Percentiles rank a stretch among this genome's conserved stretches.
Evolutionary conservation across 768 basidiomycete genomes (phyloP).

Genomic region (Leucosporidium yakuticum): DNA sequence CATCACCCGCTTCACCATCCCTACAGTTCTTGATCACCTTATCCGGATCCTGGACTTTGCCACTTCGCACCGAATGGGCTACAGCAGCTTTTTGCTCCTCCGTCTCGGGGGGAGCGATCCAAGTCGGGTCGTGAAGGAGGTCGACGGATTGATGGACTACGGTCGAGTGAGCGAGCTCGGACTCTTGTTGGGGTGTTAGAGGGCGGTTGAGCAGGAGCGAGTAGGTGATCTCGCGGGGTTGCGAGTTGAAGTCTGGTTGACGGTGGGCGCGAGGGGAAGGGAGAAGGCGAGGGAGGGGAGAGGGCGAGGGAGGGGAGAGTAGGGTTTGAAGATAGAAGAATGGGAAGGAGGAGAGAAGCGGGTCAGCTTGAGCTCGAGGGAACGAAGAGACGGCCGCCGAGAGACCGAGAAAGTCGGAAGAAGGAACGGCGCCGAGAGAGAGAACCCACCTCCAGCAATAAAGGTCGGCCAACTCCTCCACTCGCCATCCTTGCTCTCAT

Average conservation of each 20-base stretch:
- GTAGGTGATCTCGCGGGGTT: slow-evolving; percentile 75
- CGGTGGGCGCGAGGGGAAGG: background rate
- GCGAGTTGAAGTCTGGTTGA: slow-evolving; percentile 78
- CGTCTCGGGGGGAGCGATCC: slow-evolving; percentile 15
- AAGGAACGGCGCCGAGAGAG: too few relatives aligned
- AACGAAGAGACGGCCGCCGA: too few relatives aligned
- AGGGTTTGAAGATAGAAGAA: too few relatives aligned
- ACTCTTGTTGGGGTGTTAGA: slow-evolving; percentile 49
- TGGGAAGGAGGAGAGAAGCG: too few relatives aligned
- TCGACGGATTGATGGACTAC: slow-evolving; percentile 29
- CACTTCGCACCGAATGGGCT: slow-evolving; percentile 41
- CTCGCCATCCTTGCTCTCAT: slow-evolving; percentile 42
- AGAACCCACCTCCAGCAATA: slow-evolving; percentile 66
- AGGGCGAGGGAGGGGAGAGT: background rate
- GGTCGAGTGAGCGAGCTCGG: slow-evolving; percentile 41
- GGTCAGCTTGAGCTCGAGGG: too few relatives aligned
- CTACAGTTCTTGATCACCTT: slow-evolving; percentile 69
- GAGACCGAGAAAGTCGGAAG: too few relatives aligned
- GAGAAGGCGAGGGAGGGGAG: background rate
- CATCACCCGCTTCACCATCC: slow-evolving; percentile 56
- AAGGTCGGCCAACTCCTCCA: slow-evolving; percentile 66
- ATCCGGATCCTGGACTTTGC: slow-evolving; percentile 60
- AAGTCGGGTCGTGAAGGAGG: slow-evolving; percentile 27
- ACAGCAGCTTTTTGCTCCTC: slow-evolving; percentile 39
- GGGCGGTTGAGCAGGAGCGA: slow-evolving; percentile 62